phyloP scores from a whole-genome alignment of 1,139 yeast genomes.

The Suhomyces coccinellae region DNA sequence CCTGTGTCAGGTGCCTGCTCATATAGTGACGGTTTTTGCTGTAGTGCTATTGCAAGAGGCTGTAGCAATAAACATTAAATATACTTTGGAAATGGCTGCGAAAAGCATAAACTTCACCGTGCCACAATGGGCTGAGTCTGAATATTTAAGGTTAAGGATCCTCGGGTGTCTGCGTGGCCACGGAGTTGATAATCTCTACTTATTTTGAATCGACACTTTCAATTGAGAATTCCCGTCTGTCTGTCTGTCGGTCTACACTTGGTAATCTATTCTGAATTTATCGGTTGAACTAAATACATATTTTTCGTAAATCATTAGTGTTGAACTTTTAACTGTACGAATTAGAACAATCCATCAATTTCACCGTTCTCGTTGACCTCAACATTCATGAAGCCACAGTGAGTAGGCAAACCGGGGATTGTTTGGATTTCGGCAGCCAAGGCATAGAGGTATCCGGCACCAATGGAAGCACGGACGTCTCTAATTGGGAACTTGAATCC shows the following conservation, averaged over 20 bases:
- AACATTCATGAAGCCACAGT: slow-evolving; percentile 82
- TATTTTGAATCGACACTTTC: too few relatives aligned
- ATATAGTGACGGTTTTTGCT: too few relatives aligned
- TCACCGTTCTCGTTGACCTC: slow-evolving; percentile 79
- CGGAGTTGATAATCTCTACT: too few relatives aligned
- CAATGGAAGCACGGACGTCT: slow-evolving; percentile 77
- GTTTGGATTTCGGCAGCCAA: slow-evolving; percentile 83
- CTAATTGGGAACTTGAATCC: slow-evolving; percentile 78
- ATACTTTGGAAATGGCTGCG: too few relatives aligned
- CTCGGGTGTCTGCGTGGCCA: too few relatives aligned
- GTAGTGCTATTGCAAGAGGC: too few relatives aligned
- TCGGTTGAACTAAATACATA: slow-evolving; percentile 10
- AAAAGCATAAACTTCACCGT: too few relatives aligned
- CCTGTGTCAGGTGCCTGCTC: too few relatives aligned
- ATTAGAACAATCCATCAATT: slow-evolving; percentile 84
- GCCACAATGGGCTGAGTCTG: too few relatives aligned
- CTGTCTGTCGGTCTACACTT: not conserved
- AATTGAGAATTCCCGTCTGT: too few relatives aligned
- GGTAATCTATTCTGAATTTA: slow-evolving; percentile 2
- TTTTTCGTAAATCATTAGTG: slow-evolving; percentile 15
- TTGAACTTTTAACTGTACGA: slow-evolving; percentile 15
- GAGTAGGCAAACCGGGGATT: slow-evolving; percentile 80
- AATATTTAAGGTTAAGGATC: too few relatives aligned
- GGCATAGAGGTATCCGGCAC: slow-evolving; percentile 83
- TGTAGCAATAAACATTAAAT: too few relatives aligned